Evolutionary conservation across 129 eudicot genomes (phyloP).

Genomic region (Lactuca saligna): DNA sequence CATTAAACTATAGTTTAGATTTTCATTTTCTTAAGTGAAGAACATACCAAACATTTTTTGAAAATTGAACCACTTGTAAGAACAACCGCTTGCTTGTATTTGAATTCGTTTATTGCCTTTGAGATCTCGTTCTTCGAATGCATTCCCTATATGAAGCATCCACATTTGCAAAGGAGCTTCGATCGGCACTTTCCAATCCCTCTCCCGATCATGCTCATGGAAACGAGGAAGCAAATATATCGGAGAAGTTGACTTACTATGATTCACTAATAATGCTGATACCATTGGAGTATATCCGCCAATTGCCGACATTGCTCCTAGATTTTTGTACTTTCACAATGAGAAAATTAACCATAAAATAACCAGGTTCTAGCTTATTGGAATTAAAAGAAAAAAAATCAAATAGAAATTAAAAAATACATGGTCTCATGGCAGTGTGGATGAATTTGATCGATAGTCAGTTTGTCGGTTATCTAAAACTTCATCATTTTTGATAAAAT

Average conservation of each 20-base stretch:
- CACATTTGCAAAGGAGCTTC: slow-evolving; percentile 90
- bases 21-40: not conserved
- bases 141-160: slow-evolving; percentile 88
- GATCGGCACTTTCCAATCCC: slow-evolving; percentile 77
- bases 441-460: too few relatives aligned
- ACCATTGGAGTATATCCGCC: slow-evolving; percentile 89
- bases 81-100: slow-evolving; percentile 80
- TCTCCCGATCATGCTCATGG: slow-evolving; percentile 9
- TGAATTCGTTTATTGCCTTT: slow-evolving; percentile 57
- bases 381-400: too few relatives aligned
- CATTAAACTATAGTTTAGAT: too few relatives aligned
- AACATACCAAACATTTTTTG: slow-evolving; percentile 33
- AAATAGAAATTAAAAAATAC: too few relatives aligned
- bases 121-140: slow-evolving; percentile 50
- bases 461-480: too few relatives aligned
- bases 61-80: slow-evolving; percentile 91
- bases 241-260: slow-evolving; percentile 84
- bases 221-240: slow-evolving; percentile 83
- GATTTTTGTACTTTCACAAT: slow-evolving; percentile 2
- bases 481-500: too few relatives aligned
- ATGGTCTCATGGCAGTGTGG: too few relatives aligned
- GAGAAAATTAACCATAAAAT: not conserved
- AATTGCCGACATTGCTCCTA: slow-evolving; percentile 87
- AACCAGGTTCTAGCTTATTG: too few relatives aligned
- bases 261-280: slow-evolving; percentile 68